phyloP scores from a whole-genome alignment of 495 filamentous ascomycete genomes.

The Lophiotrema nucula region DNA sequence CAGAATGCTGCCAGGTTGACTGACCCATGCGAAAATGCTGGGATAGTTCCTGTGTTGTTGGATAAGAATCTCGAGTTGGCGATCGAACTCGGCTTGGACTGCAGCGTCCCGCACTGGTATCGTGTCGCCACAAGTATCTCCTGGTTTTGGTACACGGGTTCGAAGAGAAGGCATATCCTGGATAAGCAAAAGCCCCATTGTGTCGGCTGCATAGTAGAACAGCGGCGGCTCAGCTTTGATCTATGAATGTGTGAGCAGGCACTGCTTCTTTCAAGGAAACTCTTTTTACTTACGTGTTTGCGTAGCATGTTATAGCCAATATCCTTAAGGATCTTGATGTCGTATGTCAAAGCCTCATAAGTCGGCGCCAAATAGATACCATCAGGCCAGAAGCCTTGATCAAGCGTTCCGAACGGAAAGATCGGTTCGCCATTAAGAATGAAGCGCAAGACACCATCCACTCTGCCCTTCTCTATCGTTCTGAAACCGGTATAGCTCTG shows the following conservation, averaged over 20 bases:
- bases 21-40: conserved; percentile 55
- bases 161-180: conserved; percentile 66
- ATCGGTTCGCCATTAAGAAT: conserved; percentile 63
- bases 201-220: conserved; percentile 66
- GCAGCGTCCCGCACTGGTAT: conserved; percentile 35
- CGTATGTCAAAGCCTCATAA: conserved; percentile 63
- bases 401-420: conserved; percentile 65
- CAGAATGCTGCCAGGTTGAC: neutral
- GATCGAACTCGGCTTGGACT: conserved; percentile 59
- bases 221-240: conserved; percentile 68
- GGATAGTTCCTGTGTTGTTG: conserved; percentile 62
- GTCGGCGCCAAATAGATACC: conserved; percentile 62
- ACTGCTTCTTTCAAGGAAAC: neutral
- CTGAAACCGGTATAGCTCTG: conserved; percentile 67
- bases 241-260: conserved; percentile 35
- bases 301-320: conserved; percentile 67
- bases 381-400: conserved; percentile 71
- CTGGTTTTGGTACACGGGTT: conserved; percentile 39
- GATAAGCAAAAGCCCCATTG: conserved; percentile 61
- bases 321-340: conserved; percentile 58
- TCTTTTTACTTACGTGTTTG: conserved; percentile 59
- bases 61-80: conserved; percentile 61
- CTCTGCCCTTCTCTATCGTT: conserved; percentile 52
- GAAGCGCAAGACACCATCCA: conserved; percentile 60
- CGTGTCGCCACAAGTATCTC: neutral